phyloP scores from a whole-genome alignment of 2,329 filamentous ascomycete genomes.

The Leptosphaerulina australis region DNA sequence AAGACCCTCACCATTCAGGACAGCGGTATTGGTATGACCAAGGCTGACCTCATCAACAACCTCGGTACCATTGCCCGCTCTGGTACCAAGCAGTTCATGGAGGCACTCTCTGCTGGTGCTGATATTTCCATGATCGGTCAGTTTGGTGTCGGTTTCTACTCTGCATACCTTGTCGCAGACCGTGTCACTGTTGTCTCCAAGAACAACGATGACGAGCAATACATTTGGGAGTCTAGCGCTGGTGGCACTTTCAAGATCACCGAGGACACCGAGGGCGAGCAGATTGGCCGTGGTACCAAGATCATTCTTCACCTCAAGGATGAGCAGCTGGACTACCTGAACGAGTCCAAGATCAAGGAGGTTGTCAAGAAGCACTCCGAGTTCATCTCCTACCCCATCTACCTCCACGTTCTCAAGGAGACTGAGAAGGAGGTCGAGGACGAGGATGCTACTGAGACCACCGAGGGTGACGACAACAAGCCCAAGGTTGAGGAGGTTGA shows the following conservation, averaged over 20 bases:
- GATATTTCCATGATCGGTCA: slow-evolving; percentile 99
- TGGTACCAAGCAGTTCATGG: slow-evolving; percentile 99
- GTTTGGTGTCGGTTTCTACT: slow-evolving; percentile 99
- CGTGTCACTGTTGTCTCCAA: slow-evolving; percentile 94
- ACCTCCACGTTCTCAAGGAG: slow-evolving; percentile 99
- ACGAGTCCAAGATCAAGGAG: slow-evolving; percentile 99
- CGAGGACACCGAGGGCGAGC: slow-evolving; percentile 88
- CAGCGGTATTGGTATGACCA: slow-evolving; percentile 99
- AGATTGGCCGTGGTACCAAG: slow-evolving; percentile 92
- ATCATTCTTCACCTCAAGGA: slow-evolving; percentile 99
- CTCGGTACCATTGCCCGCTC: slow-evolving; percentile 99
- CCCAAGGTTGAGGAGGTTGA: slow-evolving; percentile 93
- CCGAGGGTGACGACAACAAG: slow-evolving; percentile 87
- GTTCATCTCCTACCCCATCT: slow-evolving; percentile 99
- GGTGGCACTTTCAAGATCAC: slow-evolving; percentile 96
- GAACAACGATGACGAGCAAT: slow-evolving; percentile 99
- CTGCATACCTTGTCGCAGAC: slow-evolving; percentile 98
- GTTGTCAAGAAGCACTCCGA: slow-evolving; percentile 99
- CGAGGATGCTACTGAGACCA: slow-evolving; percentile 76
- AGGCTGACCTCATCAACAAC: slow-evolving; percentile 99
- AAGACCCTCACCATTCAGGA: slow-evolving; percentile 98
- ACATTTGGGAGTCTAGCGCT: slow-evolving; percentile 97
- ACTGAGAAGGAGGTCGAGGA: slow-evolving; percentile 98
- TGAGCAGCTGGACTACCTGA: slow-evolving; percentile 97
- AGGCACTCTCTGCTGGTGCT: slow-evolving; percentile 95